Evolutionary conservation across 805 yeast genomes (phyloP).

Genomic region (Candida berthetii): DNA sequence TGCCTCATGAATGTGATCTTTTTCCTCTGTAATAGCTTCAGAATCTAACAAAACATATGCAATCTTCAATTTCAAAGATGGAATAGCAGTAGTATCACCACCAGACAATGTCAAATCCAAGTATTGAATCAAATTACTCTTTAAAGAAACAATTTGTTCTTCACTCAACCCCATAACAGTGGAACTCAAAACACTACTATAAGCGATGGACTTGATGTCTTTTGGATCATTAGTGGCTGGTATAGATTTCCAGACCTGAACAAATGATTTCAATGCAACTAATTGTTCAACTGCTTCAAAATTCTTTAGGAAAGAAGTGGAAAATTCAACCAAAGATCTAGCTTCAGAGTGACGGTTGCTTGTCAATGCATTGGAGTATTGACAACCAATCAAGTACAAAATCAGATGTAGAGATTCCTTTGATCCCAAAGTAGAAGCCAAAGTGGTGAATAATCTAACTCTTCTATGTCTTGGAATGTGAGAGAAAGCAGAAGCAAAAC

Average conservation of each 20-base stretch:
- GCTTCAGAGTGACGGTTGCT: constrained; percentile 64
- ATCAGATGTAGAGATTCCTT: constrained; percentile 62
- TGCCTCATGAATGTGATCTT: constrained; percentile 5
- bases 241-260: constrained; percentile 41
- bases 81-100: constrained; percentile 30
- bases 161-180: constrained; percentile 44
- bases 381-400: constrained; percentile 75
- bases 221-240: constrained; percentile 25
- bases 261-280: constrained; percentile 41
- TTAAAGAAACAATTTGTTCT: constrained; percentile 41
- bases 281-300: constrained; percentile 69
- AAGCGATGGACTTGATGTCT: constrained; percentile 14
- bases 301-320: constrained; percentile 58
- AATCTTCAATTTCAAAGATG: constrained; percentile 49
- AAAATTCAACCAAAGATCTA: constrained; percentile 63
- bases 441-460: constrained; percentile 72
- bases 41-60: constrained; percentile 42
- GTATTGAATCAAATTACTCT: constrained; percentile 48
- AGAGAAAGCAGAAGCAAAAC: constrained; percentile 90
- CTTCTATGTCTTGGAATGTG: constrained; percentile 97
- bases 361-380: constrained; percentile 48
- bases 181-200: constrained; percentile 41
- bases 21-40: constrained; percentile 9
- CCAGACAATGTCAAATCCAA: constrained; percentile 34
- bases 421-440: constrained; percentile 71